A percentile compares a stretch with the other conserved stretches of the same genome.
These are phyloP conservation scores for Pichia kluyveri DNA, from an alignment of 805 yeast species.

Conservation along the genomic window DNA sequence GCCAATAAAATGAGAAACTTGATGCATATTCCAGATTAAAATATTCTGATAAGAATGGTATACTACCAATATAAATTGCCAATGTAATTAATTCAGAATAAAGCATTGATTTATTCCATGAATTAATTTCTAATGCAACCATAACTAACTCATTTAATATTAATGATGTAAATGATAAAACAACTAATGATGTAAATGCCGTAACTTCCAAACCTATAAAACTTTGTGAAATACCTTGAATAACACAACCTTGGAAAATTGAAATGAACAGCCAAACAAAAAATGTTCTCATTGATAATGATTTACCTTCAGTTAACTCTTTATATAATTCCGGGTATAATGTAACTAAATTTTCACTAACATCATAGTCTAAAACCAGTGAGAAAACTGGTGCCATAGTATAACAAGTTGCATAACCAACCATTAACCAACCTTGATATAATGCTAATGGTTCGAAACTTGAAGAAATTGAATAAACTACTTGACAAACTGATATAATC, in stretches of 20 bases:
- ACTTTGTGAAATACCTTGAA: constrained; percentile 73
- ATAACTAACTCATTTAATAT: constrained; percentile 80
- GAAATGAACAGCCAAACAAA: constrained; percentile 88
- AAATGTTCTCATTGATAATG: constrained; percentile 79
- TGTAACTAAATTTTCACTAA: constrained; percentile 79
- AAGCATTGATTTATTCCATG: constrained; percentile 81
- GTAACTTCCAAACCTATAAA: constrained; percentile 53
- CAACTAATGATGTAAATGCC: constrained; percentile 68
- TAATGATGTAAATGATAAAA: constrained; percentile 72
- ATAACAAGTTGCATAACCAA: constrained; percentile 93
- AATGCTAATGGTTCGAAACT: constrained; percentile 88
- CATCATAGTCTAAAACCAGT: constrained; percentile 82
- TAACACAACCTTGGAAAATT: constrained; percentile 80
- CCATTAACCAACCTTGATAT: constrained; percentile 96
- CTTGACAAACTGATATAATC: constrained; percentile 89
- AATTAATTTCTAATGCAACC: constrained; percentile 88
- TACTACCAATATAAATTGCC: constrained; percentile 54
- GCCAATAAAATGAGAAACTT: constrained; percentile 51
- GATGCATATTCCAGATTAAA: constrained; percentile 61
- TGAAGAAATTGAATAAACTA: constrained; percentile 81
- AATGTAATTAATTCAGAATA: constrained; percentile 65
- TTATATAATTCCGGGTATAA: constrained; percentile 92
- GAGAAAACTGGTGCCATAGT: constrained; percentile 99
- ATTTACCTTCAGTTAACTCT: constrained; percentile 81
- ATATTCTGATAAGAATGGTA: constrained; percentile 85